These are phyloP conservation scores for Arabis alpina DNA, from an alignment of 345 rosid species.

Conservation along the genomic window DNA sequence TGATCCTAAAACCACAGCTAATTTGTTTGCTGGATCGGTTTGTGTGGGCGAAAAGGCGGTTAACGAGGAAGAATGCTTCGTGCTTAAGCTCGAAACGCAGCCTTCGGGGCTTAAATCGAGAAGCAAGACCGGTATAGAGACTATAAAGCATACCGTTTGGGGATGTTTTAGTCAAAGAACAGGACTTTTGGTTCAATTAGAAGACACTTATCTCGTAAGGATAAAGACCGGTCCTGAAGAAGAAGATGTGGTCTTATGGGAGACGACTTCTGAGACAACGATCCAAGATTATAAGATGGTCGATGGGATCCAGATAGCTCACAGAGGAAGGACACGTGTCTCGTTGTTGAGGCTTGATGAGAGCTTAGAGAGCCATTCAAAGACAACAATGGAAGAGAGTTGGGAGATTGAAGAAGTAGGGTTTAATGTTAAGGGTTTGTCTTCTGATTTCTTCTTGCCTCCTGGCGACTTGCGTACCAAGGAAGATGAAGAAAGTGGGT, in stretches of 20 bases:
- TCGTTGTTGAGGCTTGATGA: constrained; percentile 70
- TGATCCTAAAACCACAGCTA: constrained; percentile 83
- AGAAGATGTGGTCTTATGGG: constrained; percentile 68
- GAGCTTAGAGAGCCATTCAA: constrained; percentile 59
- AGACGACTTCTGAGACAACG: constrained; percentile 75
- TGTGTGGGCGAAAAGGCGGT: constrained; percentile 71
- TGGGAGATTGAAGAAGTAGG: constrained; percentile 95
- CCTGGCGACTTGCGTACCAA: constrained; percentile 72
- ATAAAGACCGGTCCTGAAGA: constrained; percentile 52
- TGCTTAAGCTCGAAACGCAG: constrained; percentile 70
- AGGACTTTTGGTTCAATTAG: constrained; percentile 75
- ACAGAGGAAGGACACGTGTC: constrained; percentile 65
- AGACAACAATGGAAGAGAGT: constrained; percentile 86
- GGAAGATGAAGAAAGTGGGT: constrained; percentile 53
- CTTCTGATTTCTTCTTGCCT: constrained; percentile 85
- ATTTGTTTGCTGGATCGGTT: constrained; percentile 65
- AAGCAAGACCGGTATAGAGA: constrained; percentile 67
- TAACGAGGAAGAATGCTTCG: constrained; percentile 69
- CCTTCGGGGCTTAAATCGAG: constrained; percentile 56
- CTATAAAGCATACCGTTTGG: constrained; percentile 74
- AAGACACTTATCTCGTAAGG: constrained; percentile 72
- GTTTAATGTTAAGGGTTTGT: constrained; percentile 80
- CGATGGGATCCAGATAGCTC: constrained; percentile 87
- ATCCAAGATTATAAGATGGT: constrained; percentile 72
- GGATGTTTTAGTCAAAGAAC: constrained; percentile 93